Percentiles rank a stretch among this genome's conserved stretches.
These are phyloP conservation scores for Nicotiana noctiflora DNA, from an alignment of 257 asterid genomes.

Conservation along the genomic window DNA sequence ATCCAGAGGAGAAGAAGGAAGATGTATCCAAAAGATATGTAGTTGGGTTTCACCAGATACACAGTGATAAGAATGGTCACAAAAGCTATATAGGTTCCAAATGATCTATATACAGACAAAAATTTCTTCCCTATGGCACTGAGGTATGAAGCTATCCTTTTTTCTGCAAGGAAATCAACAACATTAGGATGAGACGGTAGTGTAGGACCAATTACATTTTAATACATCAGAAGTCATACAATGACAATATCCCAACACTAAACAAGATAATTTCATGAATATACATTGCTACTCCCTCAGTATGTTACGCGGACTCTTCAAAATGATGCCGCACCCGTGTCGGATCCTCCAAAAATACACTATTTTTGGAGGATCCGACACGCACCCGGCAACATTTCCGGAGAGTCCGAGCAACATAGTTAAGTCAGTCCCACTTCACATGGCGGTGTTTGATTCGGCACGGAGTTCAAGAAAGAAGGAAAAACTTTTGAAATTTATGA, in stretches of 20 bases:
- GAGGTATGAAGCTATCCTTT: slow-evolving; percentile 83
- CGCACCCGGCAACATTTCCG: too few species aligned
- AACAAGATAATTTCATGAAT: neutral
- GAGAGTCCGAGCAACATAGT: too few species aligned
- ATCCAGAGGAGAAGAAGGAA: slow-evolving; percentile 96
- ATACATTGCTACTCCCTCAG: neutral
- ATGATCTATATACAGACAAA: slow-evolving; percentile 77
- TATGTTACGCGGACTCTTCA: too few species aligned
- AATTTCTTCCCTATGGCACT: slow-evolving; percentile 81
- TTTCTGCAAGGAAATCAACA: slow-evolving; percentile 53
- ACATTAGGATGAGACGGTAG: neutral
- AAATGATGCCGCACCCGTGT: too few species aligned
- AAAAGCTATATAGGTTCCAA: slow-evolving; percentile 88
- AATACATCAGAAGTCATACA: neutral
- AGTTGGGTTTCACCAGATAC: slow-evolving; percentile 84
- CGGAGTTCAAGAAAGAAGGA: too few species aligned
- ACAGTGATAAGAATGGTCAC: slow-evolving; percentile 83
- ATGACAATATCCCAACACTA: slow-evolving; percentile 3
- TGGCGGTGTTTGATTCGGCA: too few species aligned
- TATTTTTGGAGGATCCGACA: too few species aligned
- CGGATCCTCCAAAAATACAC: too few species aligned
- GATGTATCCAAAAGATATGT: slow-evolving; percentile 76
- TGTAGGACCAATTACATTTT: neutral
- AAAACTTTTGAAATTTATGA: too few species aligned
- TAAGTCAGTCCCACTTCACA: too few species aligned